These are phyloP conservation scores for Candida mattraensis DNA, from an alignment of 805 yeast species.

Conservation along the genomic window DNA sequence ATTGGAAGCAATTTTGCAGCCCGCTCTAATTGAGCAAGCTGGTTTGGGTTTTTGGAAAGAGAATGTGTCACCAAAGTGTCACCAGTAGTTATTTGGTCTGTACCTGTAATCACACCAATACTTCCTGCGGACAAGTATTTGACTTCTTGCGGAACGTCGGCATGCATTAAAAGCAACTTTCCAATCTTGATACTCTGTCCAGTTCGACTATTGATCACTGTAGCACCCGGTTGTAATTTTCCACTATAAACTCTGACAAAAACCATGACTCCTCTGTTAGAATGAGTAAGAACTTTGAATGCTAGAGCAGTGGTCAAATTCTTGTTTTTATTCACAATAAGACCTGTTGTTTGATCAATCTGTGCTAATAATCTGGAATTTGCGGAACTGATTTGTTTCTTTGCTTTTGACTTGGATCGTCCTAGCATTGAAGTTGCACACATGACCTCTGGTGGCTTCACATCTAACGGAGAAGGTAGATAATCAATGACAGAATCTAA, in stretches of 20 bases:
- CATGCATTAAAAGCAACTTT: slow-evolving; percentile 80
- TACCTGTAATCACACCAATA: slow-evolving; percentile 85
- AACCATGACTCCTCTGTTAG: slow-evolving; percentile 77
- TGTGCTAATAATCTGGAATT: slow-evolving; percentile 31
- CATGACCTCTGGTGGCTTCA: slow-evolving; percentile 52
- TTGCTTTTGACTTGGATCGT: slow-evolving; percentile 20
- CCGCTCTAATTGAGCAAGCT: slow-evolving; percentile 37
- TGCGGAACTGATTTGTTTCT: slow-evolving; percentile 11
- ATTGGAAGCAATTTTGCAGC: slow-evolving; percentile 68
- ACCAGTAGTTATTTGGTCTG: slow-evolving; percentile 78
- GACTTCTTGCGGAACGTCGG: slow-evolving; percentile 78
- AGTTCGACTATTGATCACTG: slow-evolving; percentile 66
- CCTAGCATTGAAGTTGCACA: slow-evolving; percentile 15
- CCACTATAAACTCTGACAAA: slow-evolving; percentile 91
- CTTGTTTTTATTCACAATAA: slow-evolving; percentile 54
- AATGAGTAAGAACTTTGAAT: slow-evolving; percentile 87
- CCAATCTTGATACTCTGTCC: slow-evolving; percentile 66
- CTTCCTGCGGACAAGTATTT: slow-evolving; percentile 66
- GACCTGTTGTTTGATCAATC: slow-evolving; percentile 45
- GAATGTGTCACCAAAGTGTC: slow-evolving; percentile 78
- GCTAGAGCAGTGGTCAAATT: slow-evolving; percentile 77
- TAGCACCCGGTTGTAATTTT: slow-evolving; percentile 57
- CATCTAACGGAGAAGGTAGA: slow-evolving; percentile 80
- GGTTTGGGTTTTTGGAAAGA: slow-evolving; percentile 41
- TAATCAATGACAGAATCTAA: slow-evolving; percentile 78